Percentiles rank a stretch among this genome's conserved stretches.
These are phyloP conservation scores for Aspergillaceae sp. DNA, from an alignment of 2,329 filamentous ascomycete genomes.

Conservation along the genomic window DNA sequence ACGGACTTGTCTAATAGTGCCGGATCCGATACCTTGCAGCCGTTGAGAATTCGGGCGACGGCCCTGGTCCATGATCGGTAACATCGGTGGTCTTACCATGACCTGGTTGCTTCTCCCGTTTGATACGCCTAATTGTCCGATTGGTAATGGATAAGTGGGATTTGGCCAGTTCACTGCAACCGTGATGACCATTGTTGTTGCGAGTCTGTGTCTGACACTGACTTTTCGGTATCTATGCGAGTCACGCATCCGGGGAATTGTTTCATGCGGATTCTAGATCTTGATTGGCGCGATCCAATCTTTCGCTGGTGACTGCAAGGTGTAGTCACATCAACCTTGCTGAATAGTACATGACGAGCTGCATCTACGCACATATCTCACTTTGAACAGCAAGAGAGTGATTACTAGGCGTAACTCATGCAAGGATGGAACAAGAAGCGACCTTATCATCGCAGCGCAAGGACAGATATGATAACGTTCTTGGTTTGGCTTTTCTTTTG, in stretches of 20 bases:
- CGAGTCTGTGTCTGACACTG: slow-evolving; percentile 52
- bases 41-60: slow-evolving; percentile 56
- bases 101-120: slow-evolving; percentile 57
- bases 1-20: slow-evolving; percentile 63
- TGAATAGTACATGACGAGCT: no score
- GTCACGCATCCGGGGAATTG: slow-evolving; percentile 48
- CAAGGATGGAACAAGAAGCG: no score
- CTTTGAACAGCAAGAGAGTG: no score
- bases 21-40: slow-evolving; percentile 60
- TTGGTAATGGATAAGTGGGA: slow-evolving; percentile 60
- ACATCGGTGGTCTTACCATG: slow-evolving; percentile 59
- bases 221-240: slow-evolving; percentile 41
- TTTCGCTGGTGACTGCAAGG: slow-evolving; percentile 49
- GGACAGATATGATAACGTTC: no score
- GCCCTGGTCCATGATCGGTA: slow-evolving; percentile 68
- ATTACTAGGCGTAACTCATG: no score
- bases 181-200: slow-evolving; percentile 46
- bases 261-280: slow-evolving; percentile 48
- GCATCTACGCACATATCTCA: no score
- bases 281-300: slow-evolving; percentile 59
- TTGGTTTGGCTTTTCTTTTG: no score
- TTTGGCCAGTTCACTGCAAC: slow-evolving; percentile 46
- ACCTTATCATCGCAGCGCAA: no score
- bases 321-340: no score
- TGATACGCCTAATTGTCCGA: slow-evolving; percentile 58